These are phyloP conservation scores for Eimeria maxima DNA, from an alignment of 169 alveolate species.

Conservation along the genomic window DNA sequence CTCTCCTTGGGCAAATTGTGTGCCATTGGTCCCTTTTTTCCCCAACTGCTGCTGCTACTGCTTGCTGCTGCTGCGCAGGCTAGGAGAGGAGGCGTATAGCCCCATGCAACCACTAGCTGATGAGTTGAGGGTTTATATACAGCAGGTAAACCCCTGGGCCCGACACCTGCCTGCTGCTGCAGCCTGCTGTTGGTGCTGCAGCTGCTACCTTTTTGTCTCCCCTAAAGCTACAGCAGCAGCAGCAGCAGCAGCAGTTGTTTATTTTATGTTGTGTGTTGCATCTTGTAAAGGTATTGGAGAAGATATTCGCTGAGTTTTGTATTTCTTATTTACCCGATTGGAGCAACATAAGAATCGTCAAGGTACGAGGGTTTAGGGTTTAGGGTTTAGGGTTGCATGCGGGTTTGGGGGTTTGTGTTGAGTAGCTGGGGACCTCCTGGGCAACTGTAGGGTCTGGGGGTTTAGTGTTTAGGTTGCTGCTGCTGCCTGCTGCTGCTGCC, in stretches of 20 bases:
- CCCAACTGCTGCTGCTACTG: not conserved
- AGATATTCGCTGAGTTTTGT: not conserved
- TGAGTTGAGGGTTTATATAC: not conserved
- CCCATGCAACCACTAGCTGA: not conserved
- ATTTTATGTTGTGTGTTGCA: not conserved
- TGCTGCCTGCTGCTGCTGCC: no score
- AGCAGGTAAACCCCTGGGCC: not conserved
- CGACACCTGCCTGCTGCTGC: no score
- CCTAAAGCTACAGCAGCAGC: not conserved
- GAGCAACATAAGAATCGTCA: not conserved
- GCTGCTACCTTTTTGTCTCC: not conserved
- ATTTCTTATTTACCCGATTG: not conserved
- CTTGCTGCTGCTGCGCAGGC: not conserved
- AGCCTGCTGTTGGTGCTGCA: not conserved
- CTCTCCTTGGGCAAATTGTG: no score
- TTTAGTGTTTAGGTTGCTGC: no score
- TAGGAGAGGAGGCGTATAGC: not conserved
- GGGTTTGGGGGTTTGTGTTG: no score
- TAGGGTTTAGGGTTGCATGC: slow-evolving; percentile 33
- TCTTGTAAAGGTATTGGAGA: not conserved
- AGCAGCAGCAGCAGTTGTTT: not conserved
- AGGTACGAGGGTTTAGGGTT: slow-evolving; percentile 33
- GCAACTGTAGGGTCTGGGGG: no score
- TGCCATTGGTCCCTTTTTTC: no score
- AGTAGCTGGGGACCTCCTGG: no score